phyloP scores from a whole-genome alignment of 129 eudicot species.

The Scalesia atractyloides region DNA sequence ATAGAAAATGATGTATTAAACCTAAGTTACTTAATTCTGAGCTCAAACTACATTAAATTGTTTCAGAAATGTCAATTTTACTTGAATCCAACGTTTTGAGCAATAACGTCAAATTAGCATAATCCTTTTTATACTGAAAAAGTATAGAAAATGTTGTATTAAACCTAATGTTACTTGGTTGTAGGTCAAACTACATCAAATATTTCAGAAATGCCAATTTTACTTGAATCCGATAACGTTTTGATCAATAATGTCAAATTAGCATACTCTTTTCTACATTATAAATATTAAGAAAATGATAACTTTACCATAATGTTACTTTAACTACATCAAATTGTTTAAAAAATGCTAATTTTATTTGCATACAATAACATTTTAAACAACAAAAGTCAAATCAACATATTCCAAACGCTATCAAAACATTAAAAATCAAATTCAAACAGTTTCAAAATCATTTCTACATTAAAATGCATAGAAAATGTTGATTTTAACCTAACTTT shows the following conservation, averaged over 20 bases:
- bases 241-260: too few species aligned
- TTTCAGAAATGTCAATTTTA: too few species aligned
- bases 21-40: neutral
- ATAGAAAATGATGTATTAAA: neutral
- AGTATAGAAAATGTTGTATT: neutral
- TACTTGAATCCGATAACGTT: neutral
- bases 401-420: neutral
- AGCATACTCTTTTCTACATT: too few species aligned
- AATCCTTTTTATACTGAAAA: conserved; percentile 2
- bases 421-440: neutral
- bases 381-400: neutral
- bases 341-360: neutral
- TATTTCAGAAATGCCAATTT: neutral
- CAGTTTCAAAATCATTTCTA: neutral
- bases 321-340: neutral
- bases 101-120: too few species aligned
- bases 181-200: neutral
- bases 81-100: too few species aligned
- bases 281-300: too few species aligned
- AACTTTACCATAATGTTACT: neutral
- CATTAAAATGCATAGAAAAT: too few species aligned
- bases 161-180: neutral
- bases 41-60: too few species aligned
- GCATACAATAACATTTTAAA: neutral
- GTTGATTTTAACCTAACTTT: too few species aligned